phyloP scores from a whole-genome alignment of 441 rosid species.

The Brassica hybrid region DNA sequence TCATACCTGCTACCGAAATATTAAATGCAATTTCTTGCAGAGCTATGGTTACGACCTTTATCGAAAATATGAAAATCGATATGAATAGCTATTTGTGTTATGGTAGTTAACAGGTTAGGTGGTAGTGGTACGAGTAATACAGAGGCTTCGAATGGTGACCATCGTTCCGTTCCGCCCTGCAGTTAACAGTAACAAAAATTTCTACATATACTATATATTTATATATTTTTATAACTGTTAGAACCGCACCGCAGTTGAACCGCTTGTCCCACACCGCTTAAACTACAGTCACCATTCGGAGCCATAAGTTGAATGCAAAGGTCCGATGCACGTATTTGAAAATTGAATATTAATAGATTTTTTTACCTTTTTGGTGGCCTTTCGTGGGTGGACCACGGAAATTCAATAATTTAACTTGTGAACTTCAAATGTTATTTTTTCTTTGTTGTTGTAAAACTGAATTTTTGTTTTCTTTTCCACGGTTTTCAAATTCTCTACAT shows the following conservation, averaged over 20 bases:
- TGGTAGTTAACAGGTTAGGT: too few species aligned
- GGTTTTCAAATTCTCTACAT: not conserved
- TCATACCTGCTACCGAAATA: not conserved
- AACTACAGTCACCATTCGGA: too few species aligned
- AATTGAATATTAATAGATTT: not conserved
- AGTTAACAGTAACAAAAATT: too few species aligned
- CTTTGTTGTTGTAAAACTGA: not conserved
- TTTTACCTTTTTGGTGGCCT: not conserved
- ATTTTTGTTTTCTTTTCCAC: not conserved
- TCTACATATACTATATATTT: too few species aligned
- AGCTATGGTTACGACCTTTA: not conserved
- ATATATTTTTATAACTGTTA: too few species aligned
- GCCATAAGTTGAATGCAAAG: not conserved
- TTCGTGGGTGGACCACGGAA: not conserved
- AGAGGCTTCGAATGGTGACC: too few species aligned
- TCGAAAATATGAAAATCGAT: not conserved
- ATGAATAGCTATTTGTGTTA: not conserved
- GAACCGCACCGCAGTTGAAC: too few species aligned
- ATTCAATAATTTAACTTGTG: not conserved
- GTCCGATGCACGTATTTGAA: not conserved
- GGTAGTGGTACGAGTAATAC: too few species aligned
- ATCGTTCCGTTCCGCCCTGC: too few species aligned
- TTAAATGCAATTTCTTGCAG: not conserved
- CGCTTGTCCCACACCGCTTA: too few species aligned
- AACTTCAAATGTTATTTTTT: not conserved